These are phyloP conservation scores for Plectosphaerella cucumerina DNA, from an alignment of 2,329 filamentous ascomycete species.

Conservation along the genomic window DNA sequence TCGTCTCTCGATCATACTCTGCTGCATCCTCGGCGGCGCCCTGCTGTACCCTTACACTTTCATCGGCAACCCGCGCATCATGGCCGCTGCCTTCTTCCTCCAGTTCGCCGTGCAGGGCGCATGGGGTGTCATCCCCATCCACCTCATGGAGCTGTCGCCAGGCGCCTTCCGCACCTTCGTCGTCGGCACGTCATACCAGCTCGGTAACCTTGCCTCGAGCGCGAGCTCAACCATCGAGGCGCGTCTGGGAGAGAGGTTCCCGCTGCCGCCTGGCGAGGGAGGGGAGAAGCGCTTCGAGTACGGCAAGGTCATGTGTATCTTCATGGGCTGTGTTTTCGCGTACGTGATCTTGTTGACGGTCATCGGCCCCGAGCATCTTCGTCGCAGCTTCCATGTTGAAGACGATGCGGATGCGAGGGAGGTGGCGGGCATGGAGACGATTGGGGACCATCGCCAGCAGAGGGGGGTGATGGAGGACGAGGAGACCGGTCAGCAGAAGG, in stretches of 20 bases:
- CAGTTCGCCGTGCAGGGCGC: constrained; percentile 76
- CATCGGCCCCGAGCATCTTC: constrained; percentile 54
- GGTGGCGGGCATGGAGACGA: constrained; percentile 34
- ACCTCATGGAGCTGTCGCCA: constrained; percentile 72
- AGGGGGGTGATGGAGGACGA: constrained; percentile 5
- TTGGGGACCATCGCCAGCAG: constrained; percentile 9
- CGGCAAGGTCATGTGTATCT: constrained; percentile 82
- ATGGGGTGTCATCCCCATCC: constrained; percentile 73
- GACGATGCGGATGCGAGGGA: constrained; percentile 45
- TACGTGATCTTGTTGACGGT: constrained; percentile 60
- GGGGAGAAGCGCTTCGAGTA: constrained; percentile 62
- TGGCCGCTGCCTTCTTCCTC: constrained; percentile 80
- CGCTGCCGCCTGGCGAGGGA: constrained; percentile 52
- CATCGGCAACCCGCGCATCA: constrained; percentile 55
- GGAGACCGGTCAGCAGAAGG: constrained; percentile 9
- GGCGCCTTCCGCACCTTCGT: constrained; percentile 71
- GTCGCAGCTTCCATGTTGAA: constrained; percentile 44
- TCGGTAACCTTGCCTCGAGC: constrained; percentile 69
- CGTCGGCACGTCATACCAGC: constrained; percentile 70
- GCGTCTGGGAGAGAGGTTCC: constrained; percentile 70
- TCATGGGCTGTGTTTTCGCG: constrained; percentile 78
- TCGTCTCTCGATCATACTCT: constrained; percentile 63
- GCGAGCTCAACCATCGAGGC: constrained; percentile 73
- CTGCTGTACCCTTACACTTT: constrained; percentile 83
- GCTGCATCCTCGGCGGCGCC: constrained; percentile 64